Percentiles rank a stretch among this genome's conserved stretches.
These are phyloP conservation scores for Neurospora sp. DNA, from an alignment of 495 filamentous ascomycete genomes.

Conservation along the genomic window DNA sequence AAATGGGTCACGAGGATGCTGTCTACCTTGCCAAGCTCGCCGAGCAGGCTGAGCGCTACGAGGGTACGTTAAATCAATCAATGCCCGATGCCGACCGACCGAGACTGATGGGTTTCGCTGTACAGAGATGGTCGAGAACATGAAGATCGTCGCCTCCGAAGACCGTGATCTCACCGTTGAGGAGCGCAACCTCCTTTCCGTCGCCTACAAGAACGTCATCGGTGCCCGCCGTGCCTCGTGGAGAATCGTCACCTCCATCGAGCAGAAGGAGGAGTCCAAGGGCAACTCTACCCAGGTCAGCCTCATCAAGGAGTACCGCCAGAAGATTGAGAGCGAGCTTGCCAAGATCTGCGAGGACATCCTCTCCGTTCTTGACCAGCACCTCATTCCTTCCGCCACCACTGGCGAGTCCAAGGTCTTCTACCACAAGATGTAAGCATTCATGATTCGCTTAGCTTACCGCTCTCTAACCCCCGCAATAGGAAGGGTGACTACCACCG, in stretches of 20 bases:
- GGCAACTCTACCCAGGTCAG: conserved; percentile 88
- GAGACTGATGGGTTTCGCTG: conserved; percentile 14
- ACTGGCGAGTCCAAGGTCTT: conserved; percentile 99
- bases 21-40: conserved; percentile 99
- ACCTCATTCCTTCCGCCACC: conserved; percentile 93
- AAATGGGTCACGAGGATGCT: conserved; percentile 98
- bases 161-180: conserved; percentile 97
- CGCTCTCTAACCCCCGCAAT: conserved; percentile 21
- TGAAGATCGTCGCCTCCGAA: conserved; percentile 96
- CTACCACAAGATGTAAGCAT: conserved; percentile 97
- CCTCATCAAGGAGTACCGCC: conserved; percentile 98
- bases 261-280: conserved; percentile 99
- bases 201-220: conserved; percentile 99
- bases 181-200: conserved; percentile 97
- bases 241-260: conserved; percentile 99
- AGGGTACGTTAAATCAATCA: conserved; percentile 56
- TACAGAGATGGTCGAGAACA: conserved; percentile 99
- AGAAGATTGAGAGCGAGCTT: conserved; percentile 97
- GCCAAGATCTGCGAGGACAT: conserved; percentile 99
- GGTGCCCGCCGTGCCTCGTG: conserved; percentile 97
- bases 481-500: conserved; percentile 99
- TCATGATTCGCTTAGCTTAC: neutral
- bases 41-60: conserved; percentile 99
- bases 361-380: conserved; percentile 89
- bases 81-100: neutral